Percentiles rank a stretch among this genome's conserved stretches.
Evolutionary conservation across 768 basidiomycete genomes (phyloP).

Genomic region (Lentinula sp.): DNA sequence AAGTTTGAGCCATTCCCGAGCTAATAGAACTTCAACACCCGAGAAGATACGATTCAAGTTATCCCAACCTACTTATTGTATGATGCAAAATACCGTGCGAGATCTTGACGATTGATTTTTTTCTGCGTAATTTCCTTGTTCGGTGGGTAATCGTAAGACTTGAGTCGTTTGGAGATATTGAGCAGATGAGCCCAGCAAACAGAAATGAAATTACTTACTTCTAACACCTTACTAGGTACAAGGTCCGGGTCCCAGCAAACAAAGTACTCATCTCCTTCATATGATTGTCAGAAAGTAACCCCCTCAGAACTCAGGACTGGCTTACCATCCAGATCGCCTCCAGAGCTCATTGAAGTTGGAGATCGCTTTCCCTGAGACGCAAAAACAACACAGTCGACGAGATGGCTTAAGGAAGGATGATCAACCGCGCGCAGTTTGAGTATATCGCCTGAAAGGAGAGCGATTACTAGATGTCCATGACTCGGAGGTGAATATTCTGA

Average conservation of each 20-base stretch:
- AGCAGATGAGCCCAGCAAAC: background rate
- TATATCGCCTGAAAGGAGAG: constrained; percentile 42
- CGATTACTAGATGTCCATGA: background rate
- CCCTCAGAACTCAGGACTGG: background rate
- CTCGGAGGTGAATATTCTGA: background rate
- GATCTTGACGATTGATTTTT: constrained; percentile 45
- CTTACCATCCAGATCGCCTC: constrained; percentile 56
- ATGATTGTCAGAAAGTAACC: background rate
- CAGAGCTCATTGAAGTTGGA: constrained; percentile 66
- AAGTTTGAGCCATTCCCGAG: constrained; percentile 49
- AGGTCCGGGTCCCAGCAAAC: constrained; percentile 67
- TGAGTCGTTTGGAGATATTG: background rate
- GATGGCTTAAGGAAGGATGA: constrained; percentile 41
- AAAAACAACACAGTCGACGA: constrained; percentile 66
- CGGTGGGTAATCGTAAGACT: constrained; percentile 67
- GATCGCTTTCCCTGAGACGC: constrained; percentile 54
- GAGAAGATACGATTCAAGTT: background rate
- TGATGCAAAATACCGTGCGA: constrained; percentile 60
- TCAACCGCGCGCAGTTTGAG: constrained; percentile 57
- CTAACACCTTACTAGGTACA: constrained; percentile 46
- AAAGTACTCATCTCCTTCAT: constrained; percentile 56
- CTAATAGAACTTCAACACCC: constrained; percentile 22
- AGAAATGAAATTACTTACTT: constrained; percentile 27
- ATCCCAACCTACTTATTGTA: constrained; percentile 47
- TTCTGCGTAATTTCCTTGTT: constrained; percentile 46